Evolutionary conservation across 2,329 filamentous ascomycete genomes (phyloP), one percentile per base, ranked within the genome.

Genomic region (Talaromyces sp.): DNA sequence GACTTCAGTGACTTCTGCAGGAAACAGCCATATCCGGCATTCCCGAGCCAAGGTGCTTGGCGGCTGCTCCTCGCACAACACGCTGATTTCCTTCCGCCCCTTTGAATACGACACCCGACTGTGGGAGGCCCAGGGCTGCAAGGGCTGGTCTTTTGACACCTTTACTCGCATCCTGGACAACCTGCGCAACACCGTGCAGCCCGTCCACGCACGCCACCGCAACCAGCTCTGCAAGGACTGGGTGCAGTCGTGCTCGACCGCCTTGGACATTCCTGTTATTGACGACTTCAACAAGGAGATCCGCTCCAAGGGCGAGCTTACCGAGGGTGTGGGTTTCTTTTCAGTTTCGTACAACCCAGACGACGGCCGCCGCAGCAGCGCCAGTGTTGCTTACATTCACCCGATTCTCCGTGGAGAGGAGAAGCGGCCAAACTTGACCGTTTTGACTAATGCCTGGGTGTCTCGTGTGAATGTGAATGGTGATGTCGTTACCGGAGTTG

Each of bases 161-260:
- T 89, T 96, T 76, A 94, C 86, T 76, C 85, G 90, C 61, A 81
- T 92, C 51, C 81, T 94, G 67, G 88, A 94, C 80, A 91, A 90
- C 75, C 82, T 96, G 67, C 88, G 89, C 74, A 95, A 94, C 81
- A 91, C 89, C n/a, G 84, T 95, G 63, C 91, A 95, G 78, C 91
- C 91, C 10, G 91, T 96, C 35, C 91, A 96, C 75, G 83, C 85
- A 61, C 86, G 88, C 61, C 91, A 96, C 78, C 85, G 90, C 67
- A 96, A 96, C 79, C 89, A 96, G 81, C 83, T 96, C 56, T 95
- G 91, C 82, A 85, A 90, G 75, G 92, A 96, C 76, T 96, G 92
- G 92, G 84, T 96, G 60, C 78, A 88, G 68, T 85, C 91, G 32
- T 94, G 90, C 81, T 88, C 89, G 64, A 84, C 81, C 29, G 89